phyloP scores from a whole-genome alignment of 2,329 filamentous ascomycete species.

The Penicillium sp. region DNA sequence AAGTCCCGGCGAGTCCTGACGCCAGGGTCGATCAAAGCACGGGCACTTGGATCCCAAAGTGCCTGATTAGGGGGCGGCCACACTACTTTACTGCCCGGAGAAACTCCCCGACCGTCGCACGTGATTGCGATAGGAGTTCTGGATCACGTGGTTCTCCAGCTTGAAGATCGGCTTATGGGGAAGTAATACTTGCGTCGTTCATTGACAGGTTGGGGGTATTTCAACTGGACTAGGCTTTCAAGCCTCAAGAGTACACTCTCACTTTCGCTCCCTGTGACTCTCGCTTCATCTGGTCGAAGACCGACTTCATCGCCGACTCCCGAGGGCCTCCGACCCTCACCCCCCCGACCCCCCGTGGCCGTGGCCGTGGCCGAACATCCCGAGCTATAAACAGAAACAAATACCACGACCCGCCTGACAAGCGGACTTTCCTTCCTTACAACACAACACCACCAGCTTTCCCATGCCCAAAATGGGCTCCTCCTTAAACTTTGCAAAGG shows the following conservation, averaged over 20 bases:
- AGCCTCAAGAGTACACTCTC: not conserved
- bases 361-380: not conserved
- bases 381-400: slow-evolving; percentile 7
- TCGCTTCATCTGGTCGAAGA: not conserved
- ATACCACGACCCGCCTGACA: not conserved
- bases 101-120: slow-evolving; percentile 23
- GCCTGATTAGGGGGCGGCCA: slow-evolving; percentile 26
- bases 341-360: not conserved
- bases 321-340: slow-evolving; percentile 2
- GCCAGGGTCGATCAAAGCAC: slow-evolving; percentile 31
- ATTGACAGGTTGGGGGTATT: not conserved
- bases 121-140: slow-evolving; percentile 11
- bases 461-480: slow-evolving; percentile 30
- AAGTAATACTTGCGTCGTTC: not conserved
- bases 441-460: no score
- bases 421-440: not conserved
- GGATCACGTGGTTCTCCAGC: slow-evolving; percentile 5
- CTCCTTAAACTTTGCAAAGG: slow-evolving; percentile 35
- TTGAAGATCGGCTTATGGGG: slow-evolving; percentile 1
- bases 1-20: slow-evolving; percentile 25
- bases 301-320: slow-evolving; percentile 2
- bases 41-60: slow-evolving; percentile 17
- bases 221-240: not conserved
- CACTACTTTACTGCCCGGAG: slow-evolving; percentile 9
- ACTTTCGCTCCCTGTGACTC: not conserved